Base-by-base conservation (phyloP, 305 asterid species). In the Fraxinus baroniana region DNA sequence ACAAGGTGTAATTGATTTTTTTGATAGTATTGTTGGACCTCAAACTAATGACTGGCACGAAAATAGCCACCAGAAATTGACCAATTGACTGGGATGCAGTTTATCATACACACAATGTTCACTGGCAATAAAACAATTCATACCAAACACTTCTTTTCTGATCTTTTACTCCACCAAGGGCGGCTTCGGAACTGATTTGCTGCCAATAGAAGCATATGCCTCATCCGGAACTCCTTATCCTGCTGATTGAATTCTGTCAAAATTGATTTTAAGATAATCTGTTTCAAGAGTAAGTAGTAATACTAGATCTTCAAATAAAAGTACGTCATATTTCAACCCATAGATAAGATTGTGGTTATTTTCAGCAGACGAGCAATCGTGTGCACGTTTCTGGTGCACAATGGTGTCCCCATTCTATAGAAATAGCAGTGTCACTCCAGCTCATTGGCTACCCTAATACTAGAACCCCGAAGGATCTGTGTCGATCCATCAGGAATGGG, bases 71-170 rank as follows among this genome's bases (percentile, higher is more conserved):
- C 84, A 80, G 84, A 84, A 78, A 78, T 73, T 20, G 70, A 76
- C 85, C 81, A 78, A 74, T 73, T 20, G 60, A 76, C 86, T 83
- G 83, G 46, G 32, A 78, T 74, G 85, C 79, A 83, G 24, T 17
- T 83, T 77, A 80, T 55, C 36, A 80, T 80, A 73, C 83, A 85
- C 82, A 84, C 78, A 79, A 49, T 44, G 30, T 82, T 76, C 30
- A 55, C 80, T 28, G 46, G 49, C 39, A 33, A 44, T 84, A 85
- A 83, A 79, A 80, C 80, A 80, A 80, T 80, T 86, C 87, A 87
- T 62, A 84, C 89, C 44, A 83, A 60, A 73, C 90, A 88, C 87
- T 84, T 81, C 72, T 81, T 60, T 83, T 86, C 86, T 72, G 90
- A 86, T 75, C 87, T 78, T 77, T 86, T 86, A 82, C 87, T 79